Conservation (phyloP, 768 basidiomycete species). For the Pleurotus sapidus region DNA sequence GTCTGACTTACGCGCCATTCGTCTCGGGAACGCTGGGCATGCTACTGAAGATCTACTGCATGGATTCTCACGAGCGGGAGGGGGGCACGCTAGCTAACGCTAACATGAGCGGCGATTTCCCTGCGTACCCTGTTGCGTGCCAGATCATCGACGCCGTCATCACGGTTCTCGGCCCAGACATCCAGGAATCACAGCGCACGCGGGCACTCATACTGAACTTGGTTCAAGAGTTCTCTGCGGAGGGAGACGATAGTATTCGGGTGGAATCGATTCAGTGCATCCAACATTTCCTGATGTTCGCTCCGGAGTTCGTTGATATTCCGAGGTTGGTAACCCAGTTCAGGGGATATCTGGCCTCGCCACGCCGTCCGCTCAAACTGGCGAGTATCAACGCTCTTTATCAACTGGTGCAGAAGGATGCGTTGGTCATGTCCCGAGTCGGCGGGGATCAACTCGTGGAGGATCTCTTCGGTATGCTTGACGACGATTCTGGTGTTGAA, state of each 20-base stretch:
- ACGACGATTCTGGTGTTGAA: conserved; percentile 91
- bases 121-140: conserved; percentile 89
- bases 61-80: conserved; percentile 90
- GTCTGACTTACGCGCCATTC: conserved; percentile 86
- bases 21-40: conserved; percentile 87
- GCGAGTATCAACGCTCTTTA: conserved; percentile 96
- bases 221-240: conserved; percentile 79
- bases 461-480: conserved; percentile 91
- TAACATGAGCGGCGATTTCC: conserved; percentile 87
- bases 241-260: conserved; percentile 83
- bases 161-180: conserved; percentile 91
- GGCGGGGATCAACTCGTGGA: conserved; percentile 95
- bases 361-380: conserved; percentile 81
- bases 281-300: conserved; percentile 97
- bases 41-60: conserved; percentile 84
- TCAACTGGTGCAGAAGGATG: conserved; percentile 95
- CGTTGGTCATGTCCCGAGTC: conserved; percentile 83
- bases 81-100: conserved; percentile 81
- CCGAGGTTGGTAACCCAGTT: conserved; percentile 79
- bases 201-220: conserved; percentile 81
- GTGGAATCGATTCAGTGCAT: conserved; percentile 96
- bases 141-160: conserved; percentile 92
- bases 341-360: conserved; percentile 74
- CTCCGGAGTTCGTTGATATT: conserved; percentile 78
- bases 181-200: conserved; percentile 82